Base-by-base conservation (phyloP, 352 stramenopile species). In the Globisporangium polare region DNA sequence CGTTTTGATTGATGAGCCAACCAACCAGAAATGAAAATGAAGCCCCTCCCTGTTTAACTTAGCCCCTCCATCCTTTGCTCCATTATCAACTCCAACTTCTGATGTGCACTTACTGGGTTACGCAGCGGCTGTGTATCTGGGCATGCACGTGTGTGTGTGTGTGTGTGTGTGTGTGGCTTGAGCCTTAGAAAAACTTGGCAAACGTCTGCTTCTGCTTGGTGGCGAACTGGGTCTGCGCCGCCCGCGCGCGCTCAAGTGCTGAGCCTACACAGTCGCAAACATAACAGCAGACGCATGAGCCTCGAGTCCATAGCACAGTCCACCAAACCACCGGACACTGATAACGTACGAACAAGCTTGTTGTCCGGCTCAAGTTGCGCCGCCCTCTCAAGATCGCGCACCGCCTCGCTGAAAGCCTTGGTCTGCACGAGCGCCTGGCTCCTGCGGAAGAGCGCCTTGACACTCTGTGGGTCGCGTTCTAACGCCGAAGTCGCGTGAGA, bases 11-110 rank as follows among this genome's bases (percentile, higher is more conserved):
- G 26, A 58, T 62, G n/a, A 4, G 29, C 29, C n/a, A 53, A 63
- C 70, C 37, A 43, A 35, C 29, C 33, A 49, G n/a, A 78, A 60
- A 53, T 60, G 41, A 33, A 60, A 54, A 73, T 71, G 70, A 76
- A 79, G 64, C 70, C 75, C 66, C 72, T 80, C 77, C 77, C 71
- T 86, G 72, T 83, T 82, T 81, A 83, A 86, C 63, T 86, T 79
- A 77, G 63, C 29, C 33, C 18, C 41, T 20, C n/a, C 41, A 13
- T 9, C 15, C 18, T 22, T 20, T 3, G 27, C 8, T 57, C 13
- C 2, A 9, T 45, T 27, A 2, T 15, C 18, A 10, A 10, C 29
- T 33, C 29, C 29, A 9, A 33, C 29, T 33, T 33, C 29, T 33
- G 29, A 33, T 33, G 29, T 33, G 29, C 29, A 33, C 29, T 33